phyloP scores from a whole-genome alignment of 192 early-diverging fungal genomes.

The Paraglomus occultum region DNA sequence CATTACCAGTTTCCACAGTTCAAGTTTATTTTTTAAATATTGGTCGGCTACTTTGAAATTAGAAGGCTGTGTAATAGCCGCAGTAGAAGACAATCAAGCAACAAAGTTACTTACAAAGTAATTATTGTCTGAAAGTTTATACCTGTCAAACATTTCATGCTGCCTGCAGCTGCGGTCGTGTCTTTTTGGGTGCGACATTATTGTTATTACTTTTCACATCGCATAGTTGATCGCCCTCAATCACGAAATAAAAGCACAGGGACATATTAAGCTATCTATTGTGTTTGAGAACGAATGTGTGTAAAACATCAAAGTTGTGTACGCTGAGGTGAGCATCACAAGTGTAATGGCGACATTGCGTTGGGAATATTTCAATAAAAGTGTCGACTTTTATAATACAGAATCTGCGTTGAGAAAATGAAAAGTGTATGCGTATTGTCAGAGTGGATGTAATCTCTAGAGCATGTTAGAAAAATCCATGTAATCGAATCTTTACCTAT shows the following conservation, averaged over 20 bases:
- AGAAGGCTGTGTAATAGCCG: too few species aligned
- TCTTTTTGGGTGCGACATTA: neutral
- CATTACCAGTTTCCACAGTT: too few species aligned
- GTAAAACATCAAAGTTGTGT: conserved; percentile 60
- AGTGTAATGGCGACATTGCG: conserved; percentile 29
- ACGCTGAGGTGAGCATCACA: conserved; percentile 60
- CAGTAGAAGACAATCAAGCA: too few species aligned
- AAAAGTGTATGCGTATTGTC: conserved; percentile 40
- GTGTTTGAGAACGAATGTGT: conserved; percentile 76
- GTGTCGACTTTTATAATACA: conserved; percentile 1
- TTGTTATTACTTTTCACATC: neutral
- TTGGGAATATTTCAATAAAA: neutral
- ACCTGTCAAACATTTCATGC: neutral
- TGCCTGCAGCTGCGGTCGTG: neutral
- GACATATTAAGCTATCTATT: conserved; percentile 52
- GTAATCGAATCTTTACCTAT: too few species aligned
- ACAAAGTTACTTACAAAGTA: too few species aligned
- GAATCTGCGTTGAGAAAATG: neutral
- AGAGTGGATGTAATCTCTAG: conserved; percentile 32
- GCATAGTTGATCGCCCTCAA: neutral
- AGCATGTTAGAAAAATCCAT: conserved; percentile 4
- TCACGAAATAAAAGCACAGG: conserved; percentile 25
- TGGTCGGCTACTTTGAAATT: too few species aligned
- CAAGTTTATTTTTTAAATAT: too few species aligned
- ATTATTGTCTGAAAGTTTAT: too few species aligned